These are phyloP conservation scores for Chaetomium olivaceum DNA, from an alignment of 2,329 filamentous ascomycete genomes.

Conservation along the genomic window DNA sequence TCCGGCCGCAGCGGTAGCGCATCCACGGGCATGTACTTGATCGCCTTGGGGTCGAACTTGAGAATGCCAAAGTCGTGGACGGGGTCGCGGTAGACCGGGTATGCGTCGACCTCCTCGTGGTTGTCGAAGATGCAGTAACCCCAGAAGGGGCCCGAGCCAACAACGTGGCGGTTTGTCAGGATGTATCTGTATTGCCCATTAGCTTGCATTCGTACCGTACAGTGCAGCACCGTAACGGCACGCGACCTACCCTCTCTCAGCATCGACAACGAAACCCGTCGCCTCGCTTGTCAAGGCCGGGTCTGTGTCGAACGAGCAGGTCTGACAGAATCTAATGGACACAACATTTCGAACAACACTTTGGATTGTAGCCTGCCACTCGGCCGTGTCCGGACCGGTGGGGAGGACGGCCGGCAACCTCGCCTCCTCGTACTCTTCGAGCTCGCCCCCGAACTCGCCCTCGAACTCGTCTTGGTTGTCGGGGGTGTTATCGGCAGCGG, in stretches of 20 bases:
- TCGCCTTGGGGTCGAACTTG: slow-evolving; percentile 90
- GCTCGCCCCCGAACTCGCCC: slow-evolving; percentile 46
- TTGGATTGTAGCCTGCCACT: slow-evolving; percentile 94
- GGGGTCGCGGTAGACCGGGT: slow-evolving; percentile 95
- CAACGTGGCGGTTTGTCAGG: slow-evolving; percentile 87
- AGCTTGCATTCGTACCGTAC: slow-evolving; percentile 5
- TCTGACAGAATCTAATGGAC: slow-evolving; percentile 98
- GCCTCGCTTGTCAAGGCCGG: slow-evolving; percentile 90
- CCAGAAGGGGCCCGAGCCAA: slow-evolving; percentile 94
- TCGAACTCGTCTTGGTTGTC: slow-evolving; percentile 47
- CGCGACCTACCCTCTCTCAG: slow-evolving; percentile 72
- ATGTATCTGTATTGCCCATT: slow-evolving; percentile 62
- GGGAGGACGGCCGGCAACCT: slow-evolving; percentile 36
- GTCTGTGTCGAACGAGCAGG: slow-evolving; percentile 97
- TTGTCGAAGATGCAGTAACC: slow-evolving; percentile 99
- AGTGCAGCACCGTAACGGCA: neutral
- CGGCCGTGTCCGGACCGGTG: slow-evolving; percentile 36
- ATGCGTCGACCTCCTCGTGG: slow-evolving; percentile 93
- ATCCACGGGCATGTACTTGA: slow-evolving; percentile 94
- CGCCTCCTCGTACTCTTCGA: slow-evolving; percentile 42
- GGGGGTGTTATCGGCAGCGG: slow-evolving; percentile 52
- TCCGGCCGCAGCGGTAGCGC: slow-evolving; percentile 81
- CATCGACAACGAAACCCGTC: slow-evolving; percentile 96
- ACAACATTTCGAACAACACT: slow-evolving; percentile 93
- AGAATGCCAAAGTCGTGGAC: slow-evolving; percentile 98